phyloP scores from a whole-genome alignment of 176 grass and related monocot species.

The Tuctoria greenei region DNA sequence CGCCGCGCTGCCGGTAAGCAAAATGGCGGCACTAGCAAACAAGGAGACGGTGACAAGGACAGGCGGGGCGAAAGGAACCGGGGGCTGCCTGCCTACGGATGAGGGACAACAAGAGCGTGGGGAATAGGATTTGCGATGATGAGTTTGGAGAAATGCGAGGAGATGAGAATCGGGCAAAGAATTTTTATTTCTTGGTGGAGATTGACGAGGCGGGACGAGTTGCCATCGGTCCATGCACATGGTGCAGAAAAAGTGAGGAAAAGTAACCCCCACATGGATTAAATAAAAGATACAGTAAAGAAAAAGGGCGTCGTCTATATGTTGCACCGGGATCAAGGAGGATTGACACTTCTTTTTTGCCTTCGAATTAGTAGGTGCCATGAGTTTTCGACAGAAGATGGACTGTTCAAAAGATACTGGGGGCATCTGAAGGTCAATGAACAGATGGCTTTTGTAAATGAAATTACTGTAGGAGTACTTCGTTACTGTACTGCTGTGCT shows the following conservation, averaged over 20 bases:
- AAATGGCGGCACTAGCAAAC: constrained; percentile 1
- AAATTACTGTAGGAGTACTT: neutral
- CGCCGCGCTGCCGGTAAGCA: neutral
- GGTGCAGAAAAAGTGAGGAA: neutral
- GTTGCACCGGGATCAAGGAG: constrained; percentile 10
- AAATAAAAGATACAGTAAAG: too few species aligned
- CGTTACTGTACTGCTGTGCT: neutral
- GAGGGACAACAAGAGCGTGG: neutral
- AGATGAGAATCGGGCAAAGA: neutral
- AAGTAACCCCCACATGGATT: constrained; percentile 17
- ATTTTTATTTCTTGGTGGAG: constrained; percentile 29
- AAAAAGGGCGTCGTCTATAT: neutral
- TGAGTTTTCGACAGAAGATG: neutral
- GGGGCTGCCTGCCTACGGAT: neutral
- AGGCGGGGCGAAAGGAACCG: constrained; percentile 6
- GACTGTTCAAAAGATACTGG: neutral
- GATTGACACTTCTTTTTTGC: neutral
- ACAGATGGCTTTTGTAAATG: neutral
- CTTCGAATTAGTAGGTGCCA: neutral
- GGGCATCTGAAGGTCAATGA: neutral
- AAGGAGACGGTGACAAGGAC: constrained; percentile 28
- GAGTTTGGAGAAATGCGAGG: neutral
- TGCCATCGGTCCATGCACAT: constrained; percentile 11
- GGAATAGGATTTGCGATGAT: constrained; percentile 33
- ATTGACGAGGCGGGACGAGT: constrained; percentile 22